Percentiles rank a stretch among this genome's conserved stretches.
phyloP scores from a whole-genome alignment of 306 rosid genomes.

The Prunus mongolica region DNA sequence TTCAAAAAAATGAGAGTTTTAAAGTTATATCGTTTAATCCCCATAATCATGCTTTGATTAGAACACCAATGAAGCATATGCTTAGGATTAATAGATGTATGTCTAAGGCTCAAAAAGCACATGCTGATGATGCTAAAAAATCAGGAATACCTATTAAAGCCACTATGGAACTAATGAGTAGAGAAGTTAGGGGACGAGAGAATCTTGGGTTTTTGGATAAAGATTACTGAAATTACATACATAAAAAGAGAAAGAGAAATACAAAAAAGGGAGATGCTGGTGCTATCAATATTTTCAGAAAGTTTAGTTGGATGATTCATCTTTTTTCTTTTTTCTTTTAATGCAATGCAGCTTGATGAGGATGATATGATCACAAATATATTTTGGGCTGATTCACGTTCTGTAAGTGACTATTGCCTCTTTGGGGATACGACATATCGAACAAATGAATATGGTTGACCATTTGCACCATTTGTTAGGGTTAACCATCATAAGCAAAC shows the following conservation, averaged over 20 bases:
- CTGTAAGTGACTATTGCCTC: neutral
- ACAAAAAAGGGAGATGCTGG: neutral
- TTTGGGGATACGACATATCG: constrained; percentile 3
- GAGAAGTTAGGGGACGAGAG: no score
- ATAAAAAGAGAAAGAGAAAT: neutral
- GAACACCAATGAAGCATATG: neutral
- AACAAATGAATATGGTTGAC: neutral
- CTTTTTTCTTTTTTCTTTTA: neutral
- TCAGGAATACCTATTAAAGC: neutral
- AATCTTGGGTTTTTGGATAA: neutral
- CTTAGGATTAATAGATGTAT: neutral
- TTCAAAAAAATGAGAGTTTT: neutral
- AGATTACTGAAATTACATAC: neutral
- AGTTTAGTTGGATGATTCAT: neutral
- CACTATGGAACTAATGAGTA: neutral
- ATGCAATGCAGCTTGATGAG: neutral
- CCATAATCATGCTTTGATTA: neutral
- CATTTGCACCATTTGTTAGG: constrained; percentile 7
- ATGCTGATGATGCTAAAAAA: neutral
- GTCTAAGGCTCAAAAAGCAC: neutral
- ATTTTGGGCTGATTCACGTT: neutral
- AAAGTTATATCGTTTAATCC: neutral
- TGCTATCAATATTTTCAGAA: neutral
- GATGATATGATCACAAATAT: neutral
- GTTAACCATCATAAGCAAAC: constrained; percentile 3